phyloP scores from a whole-genome alignment of 208 protist species.

The Leishmania lainsoni region DNA sequence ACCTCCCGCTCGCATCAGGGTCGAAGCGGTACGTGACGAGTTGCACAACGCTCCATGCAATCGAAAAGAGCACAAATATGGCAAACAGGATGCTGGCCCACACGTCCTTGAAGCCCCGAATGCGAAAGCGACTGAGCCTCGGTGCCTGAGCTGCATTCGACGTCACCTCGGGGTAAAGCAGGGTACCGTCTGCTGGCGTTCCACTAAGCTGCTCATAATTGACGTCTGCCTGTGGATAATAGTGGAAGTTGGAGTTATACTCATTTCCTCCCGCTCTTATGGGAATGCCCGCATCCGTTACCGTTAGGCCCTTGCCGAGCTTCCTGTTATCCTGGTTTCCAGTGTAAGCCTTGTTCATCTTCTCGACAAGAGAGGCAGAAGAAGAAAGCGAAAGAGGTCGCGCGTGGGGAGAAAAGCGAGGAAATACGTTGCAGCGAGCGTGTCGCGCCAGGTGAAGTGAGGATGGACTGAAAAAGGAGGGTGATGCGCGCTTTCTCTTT shows the following conservation, averaged over 20 bases:
- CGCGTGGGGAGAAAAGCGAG: background rate
- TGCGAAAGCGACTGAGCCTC: constrained; percentile 66
- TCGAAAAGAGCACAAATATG: constrained; percentile 45
- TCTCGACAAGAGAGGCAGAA: background rate
- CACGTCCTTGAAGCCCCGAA: constrained; percentile 69
- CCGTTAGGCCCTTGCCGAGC: constrained; percentile 1
- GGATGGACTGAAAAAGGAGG: no score
- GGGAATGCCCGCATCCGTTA: constrained; percentile 18
- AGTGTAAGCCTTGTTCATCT: constrained; percentile 2
- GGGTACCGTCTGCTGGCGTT: constrained; percentile 49
- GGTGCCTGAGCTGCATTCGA: constrained; percentile 23
- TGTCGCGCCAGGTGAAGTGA: no score
- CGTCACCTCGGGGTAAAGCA: constrained; percentile 56
- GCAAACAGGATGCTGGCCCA: constrained; percentile 73
- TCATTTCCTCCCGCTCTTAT: background rate
- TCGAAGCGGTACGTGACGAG: constrained; percentile 40
- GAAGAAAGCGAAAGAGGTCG: background rate
- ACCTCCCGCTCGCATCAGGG: background rate
- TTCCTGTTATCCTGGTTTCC: constrained; percentile 3
- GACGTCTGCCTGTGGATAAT: constrained; percentile 49
- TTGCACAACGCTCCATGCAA: constrained; percentile 66
- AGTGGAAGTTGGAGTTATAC: constrained; percentile 5
- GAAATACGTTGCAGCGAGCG: background rate
- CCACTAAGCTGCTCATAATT: constrained; percentile 34
- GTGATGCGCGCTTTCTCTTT: background rate